Percentiles rank a stretch among this genome's conserved stretches.
phyloP scores from a whole-genome alignment of 1,284 basidiomycete species.

The Coniferiporia sulphurascens region DNA sequence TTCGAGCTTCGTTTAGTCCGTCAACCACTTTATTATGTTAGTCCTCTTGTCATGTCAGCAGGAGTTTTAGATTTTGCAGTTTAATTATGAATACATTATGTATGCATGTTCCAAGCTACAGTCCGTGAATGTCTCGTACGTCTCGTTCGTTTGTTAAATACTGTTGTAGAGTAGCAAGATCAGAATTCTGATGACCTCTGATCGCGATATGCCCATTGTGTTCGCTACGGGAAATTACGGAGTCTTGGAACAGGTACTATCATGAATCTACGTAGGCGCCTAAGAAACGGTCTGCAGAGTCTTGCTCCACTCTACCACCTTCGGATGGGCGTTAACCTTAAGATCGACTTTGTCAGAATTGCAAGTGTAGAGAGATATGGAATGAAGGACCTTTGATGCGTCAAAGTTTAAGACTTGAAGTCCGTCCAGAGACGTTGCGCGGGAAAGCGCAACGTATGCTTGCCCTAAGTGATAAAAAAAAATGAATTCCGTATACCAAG shows the following conservation, averaged over 20 bases:
- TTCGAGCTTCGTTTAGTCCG: no score
- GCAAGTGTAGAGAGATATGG: no score
- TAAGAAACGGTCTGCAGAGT: constrained; percentile 25
- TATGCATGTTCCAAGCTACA: neutral
- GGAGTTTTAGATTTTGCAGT: no score
- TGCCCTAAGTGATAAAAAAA: constrained; percentile 47
- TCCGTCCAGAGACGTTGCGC: constrained; percentile 88
- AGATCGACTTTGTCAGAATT: neutral
- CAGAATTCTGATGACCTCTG: neutral
- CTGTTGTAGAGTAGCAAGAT: neutral
- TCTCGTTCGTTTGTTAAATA: neutral
- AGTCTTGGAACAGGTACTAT: neutral
- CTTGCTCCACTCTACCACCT: constrained; percentile 35
- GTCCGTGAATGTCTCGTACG: neutral
- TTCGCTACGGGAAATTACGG: neutral
- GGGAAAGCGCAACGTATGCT: constrained; percentile 94
- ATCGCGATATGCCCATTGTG: neutral
- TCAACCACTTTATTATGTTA: no score
- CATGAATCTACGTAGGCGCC: neutral
- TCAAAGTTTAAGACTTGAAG: constrained; percentile 89
- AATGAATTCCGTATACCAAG: constrained; percentile 1
- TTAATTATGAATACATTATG: constrained; percentile 6
- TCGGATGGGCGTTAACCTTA: constrained; percentile 36
- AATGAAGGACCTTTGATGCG: constrained; percentile 54
- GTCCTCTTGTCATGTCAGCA: no score